Conservation (phyloP, 2,329 filamentous ascomycete genomes). For the Aspergillus fumigatus region DNA sequence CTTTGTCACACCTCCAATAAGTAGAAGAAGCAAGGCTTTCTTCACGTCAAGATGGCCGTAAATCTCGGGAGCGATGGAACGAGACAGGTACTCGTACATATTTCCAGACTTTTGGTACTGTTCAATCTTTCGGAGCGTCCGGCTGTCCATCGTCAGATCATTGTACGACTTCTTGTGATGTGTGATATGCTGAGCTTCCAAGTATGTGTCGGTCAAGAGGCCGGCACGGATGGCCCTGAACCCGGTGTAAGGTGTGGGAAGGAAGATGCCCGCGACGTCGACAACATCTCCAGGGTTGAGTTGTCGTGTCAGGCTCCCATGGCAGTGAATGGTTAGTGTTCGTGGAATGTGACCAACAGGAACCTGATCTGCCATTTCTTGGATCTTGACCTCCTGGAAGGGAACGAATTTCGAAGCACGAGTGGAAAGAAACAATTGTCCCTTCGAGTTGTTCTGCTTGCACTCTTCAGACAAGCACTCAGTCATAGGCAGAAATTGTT, state of each 20-base stretch:
- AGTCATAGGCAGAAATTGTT: constrained; percentile 81
- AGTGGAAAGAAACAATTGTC: constrained; percentile 90
- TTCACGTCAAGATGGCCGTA: constrained; percentile 96
- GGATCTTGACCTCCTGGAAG: constrained; percentile 97
- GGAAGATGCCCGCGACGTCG: constrained; percentile 90
- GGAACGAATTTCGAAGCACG: constrained; percentile 93
- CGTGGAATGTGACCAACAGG: constrained; percentile 96
- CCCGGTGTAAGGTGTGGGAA: constrained; percentile 97
- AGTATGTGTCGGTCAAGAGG: constrained; percentile 92
- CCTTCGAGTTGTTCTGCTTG: constrained; percentile 83
- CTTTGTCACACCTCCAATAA: constrained; percentile 95
- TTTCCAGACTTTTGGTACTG: constrained; percentile 80
- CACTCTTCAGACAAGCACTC: constrained; percentile 90
- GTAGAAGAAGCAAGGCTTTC: constrained; percentile 89
- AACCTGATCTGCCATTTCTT: constrained; percentile 98
- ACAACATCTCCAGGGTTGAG: constrained; percentile 93
- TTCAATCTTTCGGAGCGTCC: constrained; percentile 77
- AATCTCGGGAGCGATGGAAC: constrained; percentile 96
- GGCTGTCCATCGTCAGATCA: constrained; percentile 77
- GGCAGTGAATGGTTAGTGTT: constrained; percentile 82
- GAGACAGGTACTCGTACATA: constrained; percentile 91
- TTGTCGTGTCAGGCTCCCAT: constrained; percentile 77
- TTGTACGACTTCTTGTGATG: constrained; percentile 99
- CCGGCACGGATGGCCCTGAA: constrained; percentile 96
- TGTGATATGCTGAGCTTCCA: constrained; percentile 87